Base-by-base conservation (phyloP, 148 eudicot genomes). In the Cornus kousa region DNA sequence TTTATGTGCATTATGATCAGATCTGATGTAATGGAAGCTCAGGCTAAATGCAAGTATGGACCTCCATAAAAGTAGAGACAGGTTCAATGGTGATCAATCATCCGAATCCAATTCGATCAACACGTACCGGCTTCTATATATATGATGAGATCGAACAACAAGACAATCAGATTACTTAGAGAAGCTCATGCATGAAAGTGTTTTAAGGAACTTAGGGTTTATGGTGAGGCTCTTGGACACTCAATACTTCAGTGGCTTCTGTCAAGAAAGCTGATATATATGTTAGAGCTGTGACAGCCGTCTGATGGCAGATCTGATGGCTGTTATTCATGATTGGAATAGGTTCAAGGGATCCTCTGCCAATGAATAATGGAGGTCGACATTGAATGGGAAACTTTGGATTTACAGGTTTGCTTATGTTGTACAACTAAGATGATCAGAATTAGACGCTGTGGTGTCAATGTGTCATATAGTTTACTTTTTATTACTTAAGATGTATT, bases 31-130 rank as follows among this genome's bases (percentile, higher is more conserved):
- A 55, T 91, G 74, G 5, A 46, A 83, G 24, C 83, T 91, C 22
- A 81, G 40, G 50, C 69, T 50, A 59, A 75, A 85, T 57, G 76
- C 70, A n/a, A 33, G 65, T 5, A 5, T 80, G 5, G 95, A 91
- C 80, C 75, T 91, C 9, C 89, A 91, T 59, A 82, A 89, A 55
- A 91, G 95, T 67, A 80, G 82, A 0, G 95, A 91, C 60, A 6
- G 0, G 0, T 85, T 83, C 76, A 75, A 74, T 22, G 92, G 92
- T 17, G 67, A 89, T 59, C 48, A 86, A 20, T 67, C 70, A 13
- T 85, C 90, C 0, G 46, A 68, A 57, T 28, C 9, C 0, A 85
- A 89, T 74, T 86, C 72, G 8, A 86, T 91, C 70, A 91, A 91
- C 85, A 91, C 28, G 28, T 28, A 28, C 91, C 2, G 95, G 95